Percentiles rank a stretch among this genome's conserved stretches.
Evolutionary conservation across 192 early-diverging fungal species (phyloP).

Genomic region (Obelidium mucronatum): DNA sequence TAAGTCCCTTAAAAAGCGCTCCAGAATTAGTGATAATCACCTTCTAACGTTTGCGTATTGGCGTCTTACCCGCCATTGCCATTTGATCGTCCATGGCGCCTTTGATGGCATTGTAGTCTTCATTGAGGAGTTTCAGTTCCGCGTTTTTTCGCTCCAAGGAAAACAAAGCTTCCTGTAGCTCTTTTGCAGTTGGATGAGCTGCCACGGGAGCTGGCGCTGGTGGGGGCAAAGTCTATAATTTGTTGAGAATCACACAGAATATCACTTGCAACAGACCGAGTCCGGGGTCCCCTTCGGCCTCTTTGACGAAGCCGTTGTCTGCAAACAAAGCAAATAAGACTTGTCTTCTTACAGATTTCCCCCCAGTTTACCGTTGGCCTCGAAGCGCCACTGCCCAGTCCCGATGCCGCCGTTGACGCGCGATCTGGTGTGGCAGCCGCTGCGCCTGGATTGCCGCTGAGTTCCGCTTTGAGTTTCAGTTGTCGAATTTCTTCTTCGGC

Average conservation of each 20-base stretch:
- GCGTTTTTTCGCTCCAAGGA: conserved; percentile 52
- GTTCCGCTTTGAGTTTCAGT: conserved; percentile 43
- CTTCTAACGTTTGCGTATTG: too few species aligned
- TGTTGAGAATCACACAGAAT: background rate
- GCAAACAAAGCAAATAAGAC: too few species aligned
- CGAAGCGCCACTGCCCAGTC: too few species aligned
- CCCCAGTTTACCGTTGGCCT: conserved; percentile 21
- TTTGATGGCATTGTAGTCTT: conserved; percentile 48
- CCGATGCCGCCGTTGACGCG: conserved; percentile 13
- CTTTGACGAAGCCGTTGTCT: conserved; percentile 5
- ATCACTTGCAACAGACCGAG: background rate
- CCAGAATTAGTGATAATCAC: background rate
- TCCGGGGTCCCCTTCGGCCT: background rate
- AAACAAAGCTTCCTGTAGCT: conserved; percentile 57
- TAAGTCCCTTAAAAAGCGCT: conserved; percentile 19
- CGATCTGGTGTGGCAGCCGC: conserved; percentile 10
- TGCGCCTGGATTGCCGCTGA: background rate
- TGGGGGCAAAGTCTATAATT: background rate
- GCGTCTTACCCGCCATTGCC: conserved; percentile 35
- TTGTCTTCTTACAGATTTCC: too few species aligned
- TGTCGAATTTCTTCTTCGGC: conserved; percentile 56
- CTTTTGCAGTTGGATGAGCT: conserved; percentile 46
- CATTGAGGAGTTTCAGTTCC: conserved; percentile 54
- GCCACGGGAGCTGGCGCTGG: background rate
- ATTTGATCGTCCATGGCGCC: conserved; percentile 45